These are phyloP conservation scores for Pontederia crassipes DNA, from an alignment of 176 grass and related monocot species.

Conservation along the genomic window DNA sequence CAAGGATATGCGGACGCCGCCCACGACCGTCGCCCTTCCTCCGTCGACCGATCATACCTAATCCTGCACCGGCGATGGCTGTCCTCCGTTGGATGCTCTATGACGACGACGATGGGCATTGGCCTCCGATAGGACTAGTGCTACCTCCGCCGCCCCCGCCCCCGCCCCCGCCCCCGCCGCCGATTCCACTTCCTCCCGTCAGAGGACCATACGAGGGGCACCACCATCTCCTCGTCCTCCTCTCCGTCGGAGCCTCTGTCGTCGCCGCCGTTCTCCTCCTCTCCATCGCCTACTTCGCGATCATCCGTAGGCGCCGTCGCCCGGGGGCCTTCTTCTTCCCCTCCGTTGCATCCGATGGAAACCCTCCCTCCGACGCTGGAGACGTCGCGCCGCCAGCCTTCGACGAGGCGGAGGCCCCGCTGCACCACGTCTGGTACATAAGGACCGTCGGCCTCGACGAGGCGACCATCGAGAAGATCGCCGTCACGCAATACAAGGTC, in stretches of 20 bases:
- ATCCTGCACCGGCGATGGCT: constrained; percentile 3
- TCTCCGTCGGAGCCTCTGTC: constrained; percentile 33
- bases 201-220: neutral
- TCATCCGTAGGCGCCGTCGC: constrained; percentile 33
- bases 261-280: constrained; percentile 45
- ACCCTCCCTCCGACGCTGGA: neutral
- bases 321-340: neutral
- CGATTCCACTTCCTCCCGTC: too few relatives aligned
- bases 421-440: constrained; percentile 81
- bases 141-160: neutral
- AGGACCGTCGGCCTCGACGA: constrained; percentile 68
- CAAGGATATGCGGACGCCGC: too few relatives aligned
- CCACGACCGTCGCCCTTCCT: neutral
- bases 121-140: constrained; percentile 12
- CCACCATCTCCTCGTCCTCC: constrained; percentile 27
- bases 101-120: constrained; percentile 15
- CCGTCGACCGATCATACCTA: constrained; percentile 11
- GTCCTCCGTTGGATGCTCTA: neutral
- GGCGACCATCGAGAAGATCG: constrained; percentile 51
- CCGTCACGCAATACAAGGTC: constrained; percentile 34
- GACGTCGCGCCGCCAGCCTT: neutral
- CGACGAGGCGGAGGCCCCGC: constrained; percentile 11
- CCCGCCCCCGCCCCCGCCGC: neutral
- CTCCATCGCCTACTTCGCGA: constrained; percentile 30
- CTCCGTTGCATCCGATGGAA: neutral